These are phyloP conservation scores for Starmerella etchellsii DNA, from an alignment of 805 yeast species.

Conservation along the genomic window DNA sequence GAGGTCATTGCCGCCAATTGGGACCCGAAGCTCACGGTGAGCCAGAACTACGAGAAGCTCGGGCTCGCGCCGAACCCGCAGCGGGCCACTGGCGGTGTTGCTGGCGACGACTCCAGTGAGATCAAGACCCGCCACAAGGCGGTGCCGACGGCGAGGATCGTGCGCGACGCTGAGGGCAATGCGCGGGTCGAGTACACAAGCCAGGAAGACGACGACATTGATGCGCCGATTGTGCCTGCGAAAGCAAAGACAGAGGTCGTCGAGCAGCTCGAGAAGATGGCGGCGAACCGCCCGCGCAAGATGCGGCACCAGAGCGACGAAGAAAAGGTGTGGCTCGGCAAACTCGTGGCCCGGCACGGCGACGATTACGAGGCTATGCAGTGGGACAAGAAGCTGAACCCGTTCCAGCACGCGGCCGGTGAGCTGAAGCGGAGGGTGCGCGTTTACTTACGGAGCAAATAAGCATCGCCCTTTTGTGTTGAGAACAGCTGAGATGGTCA, in stretches of 20 bases:
- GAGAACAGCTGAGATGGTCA: background rate
- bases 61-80: slow-evolving; percentile 65
- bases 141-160: slow-evolving; percentile 26
- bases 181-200: slow-evolving; percentile 22
- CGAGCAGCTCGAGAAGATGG: slow-evolving; percentile 51
- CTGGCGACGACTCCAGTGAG: slow-evolving; percentile 28
- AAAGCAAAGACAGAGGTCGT: slow-evolving; percentile 43
- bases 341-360: slow-evolving; percentile 63
- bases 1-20: slow-evolving; percentile 81
- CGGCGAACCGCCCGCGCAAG: slow-evolving; percentile 32
- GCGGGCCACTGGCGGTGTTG: slow-evolving; percentile 61
- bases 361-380: slow-evolving; percentile 82
- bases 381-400: slow-evolving; percentile 78
- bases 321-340: slow-evolving; percentile 60
- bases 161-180: slow-evolving; percentile 21
- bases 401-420: slow-evolving; percentile 73
- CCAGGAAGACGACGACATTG: slow-evolving; percentile 37
- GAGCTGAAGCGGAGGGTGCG: slow-evolving; percentile 59
- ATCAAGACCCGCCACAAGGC: slow-evolving; percentile 19
- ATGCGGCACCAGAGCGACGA: slow-evolving; percentile 42
- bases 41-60: slow-evolving; percentile 72
- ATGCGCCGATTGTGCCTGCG: slow-evolving; percentile 60
- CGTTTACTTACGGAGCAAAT: slow-evolving; percentile 30
- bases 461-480: background rate
- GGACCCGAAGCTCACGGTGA: slow-evolving; percentile 70